Conservation (phyloP, 352 stramenopile genomes). For the Globisporangium viniferum region DNA sequence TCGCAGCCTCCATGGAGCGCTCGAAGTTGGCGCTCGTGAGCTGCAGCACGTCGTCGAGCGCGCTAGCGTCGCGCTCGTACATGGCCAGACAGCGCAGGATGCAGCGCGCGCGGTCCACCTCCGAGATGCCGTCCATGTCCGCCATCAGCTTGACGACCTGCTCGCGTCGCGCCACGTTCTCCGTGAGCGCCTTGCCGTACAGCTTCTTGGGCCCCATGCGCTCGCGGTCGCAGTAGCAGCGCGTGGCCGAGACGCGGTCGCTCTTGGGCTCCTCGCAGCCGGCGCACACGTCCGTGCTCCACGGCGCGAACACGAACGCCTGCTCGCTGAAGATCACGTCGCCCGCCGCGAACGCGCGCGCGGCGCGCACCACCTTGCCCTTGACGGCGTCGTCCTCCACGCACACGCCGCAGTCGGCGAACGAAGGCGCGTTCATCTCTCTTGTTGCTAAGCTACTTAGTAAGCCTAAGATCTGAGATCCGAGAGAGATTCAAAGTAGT, state of each 20-base stretch:
- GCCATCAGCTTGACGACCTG: conserved; percentile 56
- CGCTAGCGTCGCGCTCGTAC: conserved; percentile 39
- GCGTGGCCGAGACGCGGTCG: conserved; percentile 11
- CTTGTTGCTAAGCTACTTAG: not conserved
- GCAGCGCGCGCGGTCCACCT: conserved; percentile 69
- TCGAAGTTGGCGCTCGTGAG: conserved; percentile 49
- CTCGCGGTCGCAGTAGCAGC: conserved; percentile 36
- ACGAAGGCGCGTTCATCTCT: conserved; percentile 30
- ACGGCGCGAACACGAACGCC: conserved; percentile 68
- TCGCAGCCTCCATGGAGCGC: conserved; percentile 34
- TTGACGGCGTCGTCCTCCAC: conserved; percentile 49
- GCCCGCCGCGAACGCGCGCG: conserved; percentile 49
- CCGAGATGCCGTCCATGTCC: conserved; percentile 55
- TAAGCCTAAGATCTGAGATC: not conserved
- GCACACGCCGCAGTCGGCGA: conserved; percentile 50
- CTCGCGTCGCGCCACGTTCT: conserved; percentile 40
- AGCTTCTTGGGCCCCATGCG: conserved; percentile 22
- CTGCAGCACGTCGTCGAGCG: conserved; percentile 43
- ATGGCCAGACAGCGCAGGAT: conserved; percentile 69
- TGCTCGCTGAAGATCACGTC: conserved; percentile 76
- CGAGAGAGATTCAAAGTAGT: not conserved
- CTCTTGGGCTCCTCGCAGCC: conserved; percentile 44
- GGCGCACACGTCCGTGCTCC: conserved; percentile 62
- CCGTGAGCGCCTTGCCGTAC: conserved; percentile 42
- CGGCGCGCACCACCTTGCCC: conserved; percentile 57